Conservation (phyloP, 768 basidiomycete genomes). For the Obba rivulosa region DNA sequence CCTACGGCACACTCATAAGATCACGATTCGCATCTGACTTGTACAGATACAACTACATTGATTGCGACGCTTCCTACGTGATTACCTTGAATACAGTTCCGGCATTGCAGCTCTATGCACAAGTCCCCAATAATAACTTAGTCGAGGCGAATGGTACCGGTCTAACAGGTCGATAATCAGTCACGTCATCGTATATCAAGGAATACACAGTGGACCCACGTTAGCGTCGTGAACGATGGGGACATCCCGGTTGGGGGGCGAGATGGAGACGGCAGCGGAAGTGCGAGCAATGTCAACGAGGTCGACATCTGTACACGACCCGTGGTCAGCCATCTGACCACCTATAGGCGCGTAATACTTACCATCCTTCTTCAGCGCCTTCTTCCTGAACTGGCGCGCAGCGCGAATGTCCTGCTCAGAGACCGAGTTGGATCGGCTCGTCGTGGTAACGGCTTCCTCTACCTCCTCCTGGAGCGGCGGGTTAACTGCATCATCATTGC, state of each 20-base stretch:
- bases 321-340: not conserved
- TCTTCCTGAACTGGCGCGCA: slow-evolving; percentile 67
- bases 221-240: slow-evolving; percentile 26
- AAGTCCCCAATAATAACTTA: too few species aligned
- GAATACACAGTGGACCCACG: slow-evolving; percentile 10
- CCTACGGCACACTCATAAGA: too few species aligned
- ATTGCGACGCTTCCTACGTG: too few species aligned
- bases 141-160: not conserved
- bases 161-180: not conserved
- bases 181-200: too few species aligned
- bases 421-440: slow-evolving; percentile 25
- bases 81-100: too few species aligned
- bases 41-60: too few species aligned
- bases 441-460: too few species aligned
- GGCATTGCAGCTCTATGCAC: too few species aligned
- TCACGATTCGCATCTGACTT: too few species aligned
- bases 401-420: slow-evolving; percentile 61
- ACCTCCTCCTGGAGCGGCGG: not conserved
- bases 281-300: slow-evolving; percentile 80
- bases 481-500: not conserved
- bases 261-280: slow-evolving; percentile 60
- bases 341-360: not conserved
- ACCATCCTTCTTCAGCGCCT: slow-evolving; percentile 62
- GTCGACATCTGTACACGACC: slow-evolving; percentile 35
- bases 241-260: slow-evolving; percentile 28